Percentiles rank a stretch among this genome's conserved stretches.
Conservation (phyloP, 306 rosid species). For the Boehmeria nivea region DNA sequence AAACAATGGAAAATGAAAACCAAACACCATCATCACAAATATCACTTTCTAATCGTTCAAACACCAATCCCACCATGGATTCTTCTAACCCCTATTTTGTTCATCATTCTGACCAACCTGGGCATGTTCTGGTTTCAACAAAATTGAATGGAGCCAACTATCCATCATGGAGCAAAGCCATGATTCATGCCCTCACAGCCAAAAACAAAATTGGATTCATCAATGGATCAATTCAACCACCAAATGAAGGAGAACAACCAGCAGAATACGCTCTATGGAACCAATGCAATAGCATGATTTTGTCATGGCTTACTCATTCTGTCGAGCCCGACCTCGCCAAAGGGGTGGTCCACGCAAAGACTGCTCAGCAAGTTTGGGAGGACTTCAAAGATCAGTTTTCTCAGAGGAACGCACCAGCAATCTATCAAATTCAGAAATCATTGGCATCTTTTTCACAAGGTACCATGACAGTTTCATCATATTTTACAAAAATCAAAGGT, state of each 20-base stretch:
- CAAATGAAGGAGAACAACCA: neutral
- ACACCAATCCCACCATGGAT: neutral
- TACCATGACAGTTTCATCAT: conserved; percentile 9
- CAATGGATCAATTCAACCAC: conserved; percentile 9
- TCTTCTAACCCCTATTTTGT: conserved; percentile 4
- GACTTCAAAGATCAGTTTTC: conserved; percentile 25
- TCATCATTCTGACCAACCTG: conserved; percentile 16
- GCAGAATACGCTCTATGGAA: conserved; percentile 5
- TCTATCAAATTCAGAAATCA: conserved; percentile 20
- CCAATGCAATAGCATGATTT: conserved; percentile 24
- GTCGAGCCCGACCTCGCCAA: conserved; percentile 20
- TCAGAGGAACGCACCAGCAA: conserved; percentile 1
- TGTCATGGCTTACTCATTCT: conserved; percentile 23
- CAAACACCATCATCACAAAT: neutral
- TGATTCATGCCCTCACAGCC: conserved; percentile 16
- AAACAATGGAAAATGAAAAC: neutral
- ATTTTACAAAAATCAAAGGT: conserved; percentile 18
- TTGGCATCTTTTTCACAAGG: conserved; percentile 16
- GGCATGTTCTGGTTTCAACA: conserved; percentile 1
- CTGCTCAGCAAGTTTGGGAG: conserved; percentile 2
- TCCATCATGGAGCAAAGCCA: conserved; percentile 16
- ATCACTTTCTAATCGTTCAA: neutral
- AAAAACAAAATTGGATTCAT: conserved; percentile 22
- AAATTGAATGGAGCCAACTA: conserved; percentile 15
- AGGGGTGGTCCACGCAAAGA: conserved; percentile 8